Evolutionary conservation across 129 eudicot genomes (phyloP), one percentile per base, ranked within the genome.

Genomic region (Pseudognaphalium luteoalbum): DNA sequence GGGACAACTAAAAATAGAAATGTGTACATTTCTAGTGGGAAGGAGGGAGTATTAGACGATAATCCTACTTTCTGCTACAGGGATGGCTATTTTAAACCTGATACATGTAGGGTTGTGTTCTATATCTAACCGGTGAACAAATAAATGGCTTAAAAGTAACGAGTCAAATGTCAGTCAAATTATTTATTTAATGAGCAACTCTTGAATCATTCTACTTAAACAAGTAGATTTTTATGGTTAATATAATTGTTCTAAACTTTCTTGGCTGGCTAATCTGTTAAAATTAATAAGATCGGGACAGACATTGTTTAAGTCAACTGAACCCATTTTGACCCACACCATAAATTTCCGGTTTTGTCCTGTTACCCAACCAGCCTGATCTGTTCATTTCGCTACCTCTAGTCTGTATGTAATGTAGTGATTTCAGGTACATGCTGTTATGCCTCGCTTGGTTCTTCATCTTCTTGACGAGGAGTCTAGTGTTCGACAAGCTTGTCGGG

Each of bases 401-500:
- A 76, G 34, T 74, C 8, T 56, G 61, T 11, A 5, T 56, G 61
- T 29, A 33, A 67, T 60, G 15, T 77, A 16, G 62, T 50, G 6
- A 69, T 86, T 54, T 68, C 81, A 93, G 96, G 96, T 90, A 62
- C 98, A 86, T 78, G 90, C 90, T 28, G 85, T 81, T 34, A 81
- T 93, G 59, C 98, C 98, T 44, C 96, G 98, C n/a, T 80, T 90
- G 91, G 82, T 88, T 68, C 85, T 93, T 72, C 98, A 93, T 84
- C 95, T 93, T 68, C 90, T 85, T 32, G 98, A 93, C 80, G 97
- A 93, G 78, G 98, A 93, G 81, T 81, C 73, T 74, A 79, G 79
- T 66, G 92, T 93, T 44, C 85, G 98, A 76, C 88, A 88, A 76
- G 95, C 98, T 74, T 93, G 98, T 85, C 87, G 83, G 95, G 98